Conservation (phyloP, 2,329 filamentous ascomycete species). For the Calonectria ilicicola region DNA sequence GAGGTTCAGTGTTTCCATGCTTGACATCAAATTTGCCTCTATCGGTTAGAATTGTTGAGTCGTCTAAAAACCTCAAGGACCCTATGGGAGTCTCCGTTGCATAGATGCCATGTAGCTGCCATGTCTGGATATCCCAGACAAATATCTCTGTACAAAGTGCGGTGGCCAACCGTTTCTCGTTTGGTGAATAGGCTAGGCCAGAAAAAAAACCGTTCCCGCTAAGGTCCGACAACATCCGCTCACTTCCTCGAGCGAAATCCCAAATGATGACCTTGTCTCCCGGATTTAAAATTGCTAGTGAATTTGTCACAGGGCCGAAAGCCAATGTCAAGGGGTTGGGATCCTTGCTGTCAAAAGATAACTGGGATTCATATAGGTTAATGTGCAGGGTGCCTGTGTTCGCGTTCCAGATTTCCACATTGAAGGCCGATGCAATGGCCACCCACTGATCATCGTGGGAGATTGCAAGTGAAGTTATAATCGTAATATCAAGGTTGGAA, state of each 20-base stretch:
- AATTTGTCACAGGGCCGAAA: background rate
- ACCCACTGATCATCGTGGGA: background rate
- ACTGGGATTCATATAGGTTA: background rate
- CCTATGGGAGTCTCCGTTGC: rapidly evolving
- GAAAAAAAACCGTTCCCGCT: background rate
- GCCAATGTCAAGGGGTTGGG: background rate
- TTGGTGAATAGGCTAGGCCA: background rate
- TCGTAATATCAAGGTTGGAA: no score
- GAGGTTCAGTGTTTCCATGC: background rate
- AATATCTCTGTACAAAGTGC: background rate
- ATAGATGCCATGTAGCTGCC: background rate
- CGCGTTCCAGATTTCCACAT: background rate
- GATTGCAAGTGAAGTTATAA: background rate
- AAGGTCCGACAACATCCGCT: no score
- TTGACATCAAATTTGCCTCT: background rate
- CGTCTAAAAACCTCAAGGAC: background rate
- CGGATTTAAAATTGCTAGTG: background rate
- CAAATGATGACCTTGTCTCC: background rate
- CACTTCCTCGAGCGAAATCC: background rate
- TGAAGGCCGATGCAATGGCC: background rate
- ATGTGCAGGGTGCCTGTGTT: background rate
- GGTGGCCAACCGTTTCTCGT: background rate
- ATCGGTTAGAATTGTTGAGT: background rate
- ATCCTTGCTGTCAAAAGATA: background rate
- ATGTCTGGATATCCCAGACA: background rate